Evolutionary conservation across 306 rosid species (phyloP).

Genomic region (Prunus mira): DNA sequence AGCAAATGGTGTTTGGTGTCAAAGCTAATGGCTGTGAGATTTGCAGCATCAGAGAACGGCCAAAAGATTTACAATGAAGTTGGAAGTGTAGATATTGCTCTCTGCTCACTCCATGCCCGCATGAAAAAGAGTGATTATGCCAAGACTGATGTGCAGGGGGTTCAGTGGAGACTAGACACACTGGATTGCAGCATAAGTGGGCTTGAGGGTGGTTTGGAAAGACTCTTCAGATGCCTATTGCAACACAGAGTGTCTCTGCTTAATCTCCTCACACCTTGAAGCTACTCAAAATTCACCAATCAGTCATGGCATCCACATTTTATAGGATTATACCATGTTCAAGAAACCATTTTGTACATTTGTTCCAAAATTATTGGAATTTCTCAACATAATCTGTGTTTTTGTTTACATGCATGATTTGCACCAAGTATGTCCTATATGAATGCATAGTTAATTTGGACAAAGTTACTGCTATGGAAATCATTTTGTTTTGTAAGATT

Average conservation of each 20-base stretch:
- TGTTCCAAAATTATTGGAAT: not conserved
- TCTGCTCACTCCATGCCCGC: slow-evolving; percentile 40
- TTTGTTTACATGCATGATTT: not conserved
- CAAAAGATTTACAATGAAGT: slow-evolving; percentile 41
- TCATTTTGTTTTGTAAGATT: not conserved
- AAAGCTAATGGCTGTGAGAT: slow-evolving; percentile 35
- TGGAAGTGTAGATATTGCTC: slow-evolving; percentile 37
- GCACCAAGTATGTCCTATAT: not conserved
- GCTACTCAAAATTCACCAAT: not conserved
- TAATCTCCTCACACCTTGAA: slow-evolving; percentile 54
- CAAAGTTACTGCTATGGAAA: not conserved
- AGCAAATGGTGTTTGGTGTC: slow-evolving; percentile 43
- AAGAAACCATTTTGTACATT: not conserved
- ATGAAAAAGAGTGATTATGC: slow-evolving; percentile 21
- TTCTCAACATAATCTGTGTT: not conserved
- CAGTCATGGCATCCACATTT: slow-evolving; percentile 14
- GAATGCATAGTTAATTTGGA: not conserved
- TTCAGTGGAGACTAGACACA: slow-evolving; percentile 41
- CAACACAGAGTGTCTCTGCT: slow-evolving; percentile 73
- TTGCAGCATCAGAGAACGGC: slow-evolving; percentile 34
- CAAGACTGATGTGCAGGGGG: slow-evolving; percentile 40
- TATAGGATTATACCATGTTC: not conserved
- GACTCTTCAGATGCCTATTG: slow-evolving; percentile 59
- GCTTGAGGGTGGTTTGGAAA: slow-evolving; percentile 51
- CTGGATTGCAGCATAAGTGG: slow-evolving; percentile 41